These are phyloP conservation scores for Hirsutella thompsonii DNA, from an alignment of 2,329 filamentous ascomycete genomes.

Conservation along the genomic window DNA sequence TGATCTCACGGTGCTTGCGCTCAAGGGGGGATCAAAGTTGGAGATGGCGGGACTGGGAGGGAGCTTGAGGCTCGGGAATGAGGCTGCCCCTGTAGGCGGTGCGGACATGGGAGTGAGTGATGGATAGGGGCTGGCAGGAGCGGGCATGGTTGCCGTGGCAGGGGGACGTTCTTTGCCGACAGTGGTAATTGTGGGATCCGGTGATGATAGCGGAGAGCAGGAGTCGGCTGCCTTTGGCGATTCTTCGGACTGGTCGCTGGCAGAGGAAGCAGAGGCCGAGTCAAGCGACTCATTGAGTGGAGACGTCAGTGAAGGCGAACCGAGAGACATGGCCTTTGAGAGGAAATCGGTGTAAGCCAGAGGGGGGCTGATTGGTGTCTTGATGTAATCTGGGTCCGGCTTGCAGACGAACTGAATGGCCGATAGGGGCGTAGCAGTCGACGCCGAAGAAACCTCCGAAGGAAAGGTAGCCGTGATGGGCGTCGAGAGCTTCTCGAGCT, in stretches of 20 bases:
- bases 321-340: constrained; percentile 60
- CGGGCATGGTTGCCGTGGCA: constrained; percentile 20
- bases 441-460: constrained; percentile 47
- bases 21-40: constrained; percentile 55
- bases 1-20: constrained; percentile 47
- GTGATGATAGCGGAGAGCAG: not conserved
- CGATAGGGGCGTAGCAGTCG: constrained; percentile 55
- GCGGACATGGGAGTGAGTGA: constrained; percentile 41
- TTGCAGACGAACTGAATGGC: constrained; percentile 25
- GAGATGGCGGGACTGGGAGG: constrained; percentile 64
- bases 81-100: constrained; percentile 44
- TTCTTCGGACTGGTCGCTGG: constrained; percentile 40
- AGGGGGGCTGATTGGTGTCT: constrained; percentile 87
- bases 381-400: constrained; percentile 44
- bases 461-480: constrained; percentile 51
- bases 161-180: constrained; percentile 20
- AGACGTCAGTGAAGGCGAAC: constrained; percentile 50
- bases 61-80: constrained; percentile 58
- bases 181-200: constrained; percentile 26
- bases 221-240: constrained; percentile 42
- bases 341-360: constrained; percentile 87
- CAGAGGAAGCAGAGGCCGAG: constrained; percentile 41
- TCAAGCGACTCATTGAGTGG: constrained; percentile 28
- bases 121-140: constrained; percentile 39
- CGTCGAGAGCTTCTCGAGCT: constrained; percentile 48